Percentiles rank a stretch among this genome's conserved stretches.
Conservation (phyloP, 2,329 filamentous ascomycete species). For the Tolypocladium album region DNA sequence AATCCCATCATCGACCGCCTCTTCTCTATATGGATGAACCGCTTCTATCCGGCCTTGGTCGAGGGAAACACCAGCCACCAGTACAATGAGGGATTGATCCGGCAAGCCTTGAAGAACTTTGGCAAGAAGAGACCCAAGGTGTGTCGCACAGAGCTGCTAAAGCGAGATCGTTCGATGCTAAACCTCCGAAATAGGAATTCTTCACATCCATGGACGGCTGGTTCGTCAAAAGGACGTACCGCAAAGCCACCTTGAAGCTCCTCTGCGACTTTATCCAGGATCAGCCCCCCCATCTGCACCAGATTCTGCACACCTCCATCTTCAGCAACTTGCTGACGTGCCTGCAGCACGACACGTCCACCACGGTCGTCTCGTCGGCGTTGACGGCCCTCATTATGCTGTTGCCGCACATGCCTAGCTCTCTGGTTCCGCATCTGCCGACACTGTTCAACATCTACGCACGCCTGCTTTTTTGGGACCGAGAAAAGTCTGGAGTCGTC, state of each 20-base stretch:
- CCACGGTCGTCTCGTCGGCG: slow-evolving; percentile 63
- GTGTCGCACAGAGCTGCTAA: background rate
- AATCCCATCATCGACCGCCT: slow-evolving; percentile 46
- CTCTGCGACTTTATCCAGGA: slow-evolving; percentile 63
- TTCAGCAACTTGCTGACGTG: slow-evolving; percentile 63
- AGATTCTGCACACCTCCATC: slow-evolving; percentile 60
- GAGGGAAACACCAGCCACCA: slow-evolving; percentile 25
- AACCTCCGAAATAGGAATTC: slow-evolving; percentile 41
- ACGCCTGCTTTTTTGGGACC: slow-evolving; percentile 69
- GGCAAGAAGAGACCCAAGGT: slow-evolving; percentile 59
- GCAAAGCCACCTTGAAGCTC: slow-evolving; percentile 54
- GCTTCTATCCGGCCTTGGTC: slow-evolving; percentile 25
- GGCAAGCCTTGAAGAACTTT: slow-evolving; percentile 42
- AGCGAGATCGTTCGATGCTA: background rate
- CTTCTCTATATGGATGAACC: slow-evolving; percentile 46
- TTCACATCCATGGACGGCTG: slow-evolving; percentile 55
- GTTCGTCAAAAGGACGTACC: slow-evolving; percentile 52
- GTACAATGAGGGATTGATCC: slow-evolving; percentile 38
- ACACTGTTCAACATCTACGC: slow-evolving; percentile 75
- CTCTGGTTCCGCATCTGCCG: slow-evolving; percentile 57
- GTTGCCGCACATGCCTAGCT: slow-evolving; percentile 67
- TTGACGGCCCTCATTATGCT: slow-evolving; percentile 72
- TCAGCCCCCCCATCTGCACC: slow-evolving; percentile 70
- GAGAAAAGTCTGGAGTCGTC: slow-evolving; percentile 31
- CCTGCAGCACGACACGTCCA: slow-evolving; percentile 67